Percentiles rank a stretch among this genome's conserved stretches.
These are phyloP conservation scores for Epichloe coenophiala DNA, from an alignment of 2,329 filamentous ascomycete genomes.

Conservation along the genomic window DNA sequence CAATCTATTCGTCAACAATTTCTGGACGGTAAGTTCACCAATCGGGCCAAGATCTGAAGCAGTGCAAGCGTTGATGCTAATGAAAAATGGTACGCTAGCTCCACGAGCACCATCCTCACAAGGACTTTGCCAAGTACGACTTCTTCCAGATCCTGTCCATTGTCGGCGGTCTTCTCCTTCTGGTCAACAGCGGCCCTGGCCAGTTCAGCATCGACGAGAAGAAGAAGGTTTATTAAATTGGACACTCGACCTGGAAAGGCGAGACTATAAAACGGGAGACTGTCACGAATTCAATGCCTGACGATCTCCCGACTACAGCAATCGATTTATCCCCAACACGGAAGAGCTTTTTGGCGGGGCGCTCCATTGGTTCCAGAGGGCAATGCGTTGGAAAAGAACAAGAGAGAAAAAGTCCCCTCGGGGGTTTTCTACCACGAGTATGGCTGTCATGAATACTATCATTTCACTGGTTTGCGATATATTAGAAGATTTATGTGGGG, in stretches of 20 bases:
- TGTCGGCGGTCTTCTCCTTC: slow-evolving; percentile 85
- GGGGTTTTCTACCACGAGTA: slow-evolving; percentile 2
- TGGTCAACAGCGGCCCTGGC: slow-evolving; percentile 97
- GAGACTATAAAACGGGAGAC: not conserved
- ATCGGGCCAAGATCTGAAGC: not conserved
- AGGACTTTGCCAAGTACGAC: slow-evolving; percentile 99
- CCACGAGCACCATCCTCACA: slow-evolving; percentile 95
- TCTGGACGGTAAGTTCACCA: slow-evolving; percentile 73
- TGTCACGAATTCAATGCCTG: slow-evolving; percentile 7
- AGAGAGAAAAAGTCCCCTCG: not conserved
- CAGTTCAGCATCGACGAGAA: slow-evolving; percentile 99
- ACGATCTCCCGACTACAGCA: not conserved
- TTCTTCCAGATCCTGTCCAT: slow-evolving; percentile 99
- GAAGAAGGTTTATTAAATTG: slow-evolving; percentile 91
- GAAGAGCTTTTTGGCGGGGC: not conserved
- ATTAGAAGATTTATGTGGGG: not conserved
- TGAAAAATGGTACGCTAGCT: slow-evolving; percentile 41
- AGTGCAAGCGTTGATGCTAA: not conserved
- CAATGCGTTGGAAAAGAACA: slow-evolving; percentile 1
- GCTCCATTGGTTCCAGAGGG: not conserved
- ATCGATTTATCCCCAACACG: not conserved
- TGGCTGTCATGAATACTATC: slow-evolving; percentile 5
- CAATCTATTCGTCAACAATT: slow-evolving; percentile 97
- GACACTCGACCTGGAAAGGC: too few species aligned
- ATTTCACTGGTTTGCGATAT: slow-evolving; percentile 1